A percentile compares a stretch with the other conserved stretches of the same genome.
Conservation (phyloP, 2,329 filamentous ascomycete species). For the Blastomyces emzantsi region DNA sequence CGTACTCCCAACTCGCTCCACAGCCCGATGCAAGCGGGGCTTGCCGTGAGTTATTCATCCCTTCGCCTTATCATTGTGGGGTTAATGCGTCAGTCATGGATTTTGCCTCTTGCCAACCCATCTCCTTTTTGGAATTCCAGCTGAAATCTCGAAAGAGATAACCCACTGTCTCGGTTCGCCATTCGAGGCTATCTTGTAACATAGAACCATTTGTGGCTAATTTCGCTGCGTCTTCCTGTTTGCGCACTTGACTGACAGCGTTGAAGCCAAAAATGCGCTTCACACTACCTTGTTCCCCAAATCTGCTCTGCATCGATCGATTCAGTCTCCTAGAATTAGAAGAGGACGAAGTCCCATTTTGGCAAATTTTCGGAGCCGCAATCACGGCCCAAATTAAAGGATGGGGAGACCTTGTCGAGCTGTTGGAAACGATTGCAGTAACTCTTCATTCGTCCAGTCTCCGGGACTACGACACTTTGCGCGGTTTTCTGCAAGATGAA, state of each 20-base stretch:
- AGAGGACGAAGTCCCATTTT: conserved; percentile 12
- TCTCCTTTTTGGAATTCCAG: no score
- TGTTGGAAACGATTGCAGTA: conserved; percentile 11
- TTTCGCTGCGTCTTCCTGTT: background rate
- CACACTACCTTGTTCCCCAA: conserved; percentile 10
- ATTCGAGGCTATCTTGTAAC: no score
- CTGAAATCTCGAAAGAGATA: no score
- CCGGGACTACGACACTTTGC: conserved; percentile 10
- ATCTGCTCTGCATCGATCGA: conserved; percentile 11
- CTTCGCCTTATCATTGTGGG: no score
- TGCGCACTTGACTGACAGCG: background rate
- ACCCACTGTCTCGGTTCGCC: no score
- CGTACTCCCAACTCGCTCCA: no score
- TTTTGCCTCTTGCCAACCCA: no score
- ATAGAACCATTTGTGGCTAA: no score
- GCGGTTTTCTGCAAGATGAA: conserved; percentile 10
- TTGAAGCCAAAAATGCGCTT: background rate
- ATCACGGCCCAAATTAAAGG: background rate
- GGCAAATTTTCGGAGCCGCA: conserved; percentile 8
- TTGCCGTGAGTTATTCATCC: no score
- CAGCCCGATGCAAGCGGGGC: no score
- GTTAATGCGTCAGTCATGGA: no score
- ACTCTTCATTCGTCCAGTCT: conserved; percentile 4
- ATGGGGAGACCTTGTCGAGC: conserved; percentile 9
- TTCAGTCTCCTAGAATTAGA: conserved; percentile 12